Evolutionary conservation across 345 rosid species (phyloP).

Genomic region (Boechera divaricarpa): DNA sequence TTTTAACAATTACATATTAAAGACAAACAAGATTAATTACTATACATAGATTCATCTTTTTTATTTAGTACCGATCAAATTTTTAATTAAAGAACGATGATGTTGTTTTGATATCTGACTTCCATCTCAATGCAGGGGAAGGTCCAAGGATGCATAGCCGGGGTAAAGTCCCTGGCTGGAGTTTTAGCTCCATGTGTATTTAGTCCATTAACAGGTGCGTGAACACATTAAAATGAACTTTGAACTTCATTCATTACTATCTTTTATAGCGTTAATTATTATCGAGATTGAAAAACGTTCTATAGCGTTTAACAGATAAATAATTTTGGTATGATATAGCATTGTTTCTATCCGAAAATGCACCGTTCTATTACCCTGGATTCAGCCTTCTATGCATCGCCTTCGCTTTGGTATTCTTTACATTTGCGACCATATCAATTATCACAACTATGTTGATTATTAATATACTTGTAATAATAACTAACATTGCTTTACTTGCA

Average conservation of each 20-base stretch:
- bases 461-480: not conserved
- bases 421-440: not conserved
- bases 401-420: conserved; percentile 52
- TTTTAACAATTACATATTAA: too few species aligned
- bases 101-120: not conserved
- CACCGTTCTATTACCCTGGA: conserved; percentile 86
- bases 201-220: conserved; percentile 77
- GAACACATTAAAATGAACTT: too few species aligned
- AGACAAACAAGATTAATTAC: too few species aligned
- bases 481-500: not conserved
- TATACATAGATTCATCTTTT: too few species aligned
- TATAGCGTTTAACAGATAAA: too few species aligned
- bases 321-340: conserved; percentile 54
- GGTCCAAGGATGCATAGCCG: conserved; percentile 87
- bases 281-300: not conserved
- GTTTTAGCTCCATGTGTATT: conserved; percentile 74
- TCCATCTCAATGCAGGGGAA: conserved; percentile 57
- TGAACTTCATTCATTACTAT: not conserved
- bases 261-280: not conserved
- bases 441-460: not conserved
- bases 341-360: conserved; percentile 67
- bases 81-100: not conserved
- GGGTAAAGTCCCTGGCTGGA: conserved; percentile 68
- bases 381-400: conserved; percentile 74
- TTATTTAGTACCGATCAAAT: too few species aligned